phyloP scores from a whole-genome alignment of 177 flowering plant genomes.

The Telopea speciosissima region DNA sequence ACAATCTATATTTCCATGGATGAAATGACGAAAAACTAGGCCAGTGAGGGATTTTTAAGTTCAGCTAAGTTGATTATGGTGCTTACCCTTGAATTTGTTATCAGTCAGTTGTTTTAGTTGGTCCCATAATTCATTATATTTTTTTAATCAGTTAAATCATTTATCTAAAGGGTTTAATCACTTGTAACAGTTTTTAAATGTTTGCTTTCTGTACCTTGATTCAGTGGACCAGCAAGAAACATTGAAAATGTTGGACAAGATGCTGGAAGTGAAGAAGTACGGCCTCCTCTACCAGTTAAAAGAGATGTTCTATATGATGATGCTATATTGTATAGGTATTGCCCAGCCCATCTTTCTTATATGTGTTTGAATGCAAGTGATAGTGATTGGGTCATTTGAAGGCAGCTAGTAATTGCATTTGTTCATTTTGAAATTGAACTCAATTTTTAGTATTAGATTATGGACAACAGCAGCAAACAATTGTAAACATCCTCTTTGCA shows the following conservation, averaged over 20 bases:
- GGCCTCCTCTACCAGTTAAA: conserved; percentile 90
- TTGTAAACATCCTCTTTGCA: too few species aligned
- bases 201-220: conserved; percentile 6
- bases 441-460: too few species aligned
- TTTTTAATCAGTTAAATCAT: background rate
- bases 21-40: too few species aligned
- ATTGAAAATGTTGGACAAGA: conserved; percentile 22
- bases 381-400: background rate
- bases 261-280: conserved; percentile 55
- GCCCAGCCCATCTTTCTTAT: conserved; percentile 1
- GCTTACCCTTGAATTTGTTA: too few species aligned
- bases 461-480: too few species aligned
- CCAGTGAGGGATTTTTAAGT: too few species aligned
- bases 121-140: too few species aligned
- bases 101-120: too few species aligned
- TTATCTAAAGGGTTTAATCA: too few species aligned
- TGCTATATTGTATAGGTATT: conserved; percentile 60
- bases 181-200: background rate
- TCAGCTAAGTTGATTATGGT: too few species aligned
- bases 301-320: conserved; percentile 86
- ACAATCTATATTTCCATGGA: too few species aligned
- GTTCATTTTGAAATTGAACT: background rate
- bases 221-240: conserved; percentile 30
- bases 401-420: background rate
- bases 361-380: background rate